Evolutionary conservation across 192 early-diverging fungal species (phyloP), one percentile per base, ranked within the genome.

Genomic region (Coemansia sp.): DNA sequence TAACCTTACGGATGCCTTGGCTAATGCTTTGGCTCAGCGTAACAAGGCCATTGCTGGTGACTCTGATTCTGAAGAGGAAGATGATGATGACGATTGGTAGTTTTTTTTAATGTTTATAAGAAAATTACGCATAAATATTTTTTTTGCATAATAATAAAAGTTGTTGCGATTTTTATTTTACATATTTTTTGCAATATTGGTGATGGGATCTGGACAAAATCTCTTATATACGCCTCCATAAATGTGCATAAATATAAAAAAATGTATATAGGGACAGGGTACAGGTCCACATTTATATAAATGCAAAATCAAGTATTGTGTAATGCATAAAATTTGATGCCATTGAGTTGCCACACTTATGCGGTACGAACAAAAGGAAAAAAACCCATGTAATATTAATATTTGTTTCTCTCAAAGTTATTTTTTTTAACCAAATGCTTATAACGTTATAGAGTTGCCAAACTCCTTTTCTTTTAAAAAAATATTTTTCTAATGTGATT

Each of bases 1-100:
- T 14, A 68, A 78, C 32, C 63, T 78, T 25, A 64, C 71, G 50
- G 63, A 72, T 19, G 77, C 77, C 0, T 58, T 78, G 46, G 77
- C 77, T 20, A 56, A 58, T 11, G 71, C 62, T 4, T 58, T 78
- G 20, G 60, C 65, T 9, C 66, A 71, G 43, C 77, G 71, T 34
- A 73, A 64, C 53, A 65, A 62, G 30, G 77, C 71, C 23, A 74
- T 69, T 37, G 51, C 60, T n/a, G 70, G 70, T 11, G 61, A 72
- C 28, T 68, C 68, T 9, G 77, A 78, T 45, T 78, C 77, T 20
- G 74, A 77, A 30, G 65, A 60, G 5, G 66, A 64, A 18, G 56
- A 64, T 11, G 77, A 70, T 40, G 77, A 78, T 40, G 77, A n/a
- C n/a, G n/a, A n/a, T n/a, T n/a, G n/a, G n/a, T 58, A 23, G 2